phyloP scores from a whole-genome alignment of 1,139 yeast genomes.

The Nakaseomyces nivariensis region DNA sequence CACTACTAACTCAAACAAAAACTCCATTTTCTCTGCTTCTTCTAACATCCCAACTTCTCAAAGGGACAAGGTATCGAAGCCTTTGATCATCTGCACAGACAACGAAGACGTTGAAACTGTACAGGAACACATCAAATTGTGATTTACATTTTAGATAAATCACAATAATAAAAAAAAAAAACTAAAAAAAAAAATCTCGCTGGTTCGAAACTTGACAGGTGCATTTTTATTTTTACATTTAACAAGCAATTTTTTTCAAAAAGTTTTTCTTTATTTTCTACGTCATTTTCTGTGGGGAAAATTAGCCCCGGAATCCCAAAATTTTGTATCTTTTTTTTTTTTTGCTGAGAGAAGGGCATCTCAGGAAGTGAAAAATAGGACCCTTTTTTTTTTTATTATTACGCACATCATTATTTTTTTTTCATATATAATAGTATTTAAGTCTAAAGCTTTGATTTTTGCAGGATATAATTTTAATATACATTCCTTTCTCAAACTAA shows the following conservation, averaged over 20 bases:
- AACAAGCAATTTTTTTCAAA: background rate
- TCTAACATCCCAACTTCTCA: slow-evolving; percentile 4
- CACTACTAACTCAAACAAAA: slow-evolving; percentile 3
- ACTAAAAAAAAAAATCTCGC: background rate
- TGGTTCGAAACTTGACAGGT: background rate
- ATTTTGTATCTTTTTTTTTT: too few relatives aligned
- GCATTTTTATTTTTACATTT: background rate
- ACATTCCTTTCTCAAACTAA: background rate
- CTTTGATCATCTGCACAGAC: slow-evolving; percentile 20
- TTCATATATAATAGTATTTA: too few relatives aligned
- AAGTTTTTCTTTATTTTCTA: background rate
- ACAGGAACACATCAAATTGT: slow-evolving; percentile 19
- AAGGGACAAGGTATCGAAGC: slow-evolving; percentile 4
- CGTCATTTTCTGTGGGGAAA: background rate
- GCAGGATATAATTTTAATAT: background rate
- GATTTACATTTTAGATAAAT: background rate
- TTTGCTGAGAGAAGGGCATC: too few relatives aligned
- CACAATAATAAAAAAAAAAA: too few relatives aligned
- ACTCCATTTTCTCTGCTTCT: slow-evolving; percentile 7
- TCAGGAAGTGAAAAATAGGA: too few relatives aligned
- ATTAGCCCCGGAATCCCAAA: background rate
- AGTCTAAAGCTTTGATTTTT: too few relatives aligned
- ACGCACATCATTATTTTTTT: too few relatives aligned
- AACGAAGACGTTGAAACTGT: slow-evolving; percentile 19
- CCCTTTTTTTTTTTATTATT: background rate